Conservation (phyloP, 2,329 filamentous ascomycete genomes). For the Trichoderma lentiforme region DNA sequence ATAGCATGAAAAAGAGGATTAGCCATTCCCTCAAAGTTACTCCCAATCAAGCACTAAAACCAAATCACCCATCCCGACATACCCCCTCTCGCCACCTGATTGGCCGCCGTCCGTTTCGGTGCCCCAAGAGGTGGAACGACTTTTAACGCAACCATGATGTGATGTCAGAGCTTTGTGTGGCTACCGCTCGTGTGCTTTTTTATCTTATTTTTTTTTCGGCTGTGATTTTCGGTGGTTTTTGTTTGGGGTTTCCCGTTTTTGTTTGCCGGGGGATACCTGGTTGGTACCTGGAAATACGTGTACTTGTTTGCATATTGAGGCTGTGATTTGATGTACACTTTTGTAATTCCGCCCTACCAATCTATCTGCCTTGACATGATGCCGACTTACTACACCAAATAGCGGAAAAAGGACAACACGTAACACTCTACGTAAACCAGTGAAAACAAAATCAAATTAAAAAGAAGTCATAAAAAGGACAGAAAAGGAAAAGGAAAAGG, state of each 20-base stretch:
- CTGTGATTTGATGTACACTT: neutral
- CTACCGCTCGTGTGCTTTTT: neutral
- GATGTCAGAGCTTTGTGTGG: constrained; percentile 1
- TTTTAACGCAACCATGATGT: constrained; percentile 15
- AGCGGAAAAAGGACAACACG: neutral
- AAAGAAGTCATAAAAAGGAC: neutral
- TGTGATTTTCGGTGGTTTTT: too few relatives aligned
- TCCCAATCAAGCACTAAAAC: neutral
- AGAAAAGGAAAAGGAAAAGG: neutral
- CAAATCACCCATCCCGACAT: neutral
- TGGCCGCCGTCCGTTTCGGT: neutral
- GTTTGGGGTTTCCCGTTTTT: neutral
- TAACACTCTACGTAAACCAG: neutral
- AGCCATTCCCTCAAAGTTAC: neutral
- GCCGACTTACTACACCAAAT: too few relatives aligned
- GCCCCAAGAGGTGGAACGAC: constrained; percentile 9
- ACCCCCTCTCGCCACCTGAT: neutral
- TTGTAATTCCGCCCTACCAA: neutral
- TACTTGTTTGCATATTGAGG: neutral
- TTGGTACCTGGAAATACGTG: neutral
- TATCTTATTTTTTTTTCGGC: neutral
- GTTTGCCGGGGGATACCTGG: neutral
- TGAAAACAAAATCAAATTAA: neutral
- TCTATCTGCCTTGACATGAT: too few relatives aligned
- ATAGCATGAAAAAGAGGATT: neutral